Base-by-base conservation (phyloP, 2,329 filamentous ascomycete genomes). In the Paracamarosporium sp. region DNA sequence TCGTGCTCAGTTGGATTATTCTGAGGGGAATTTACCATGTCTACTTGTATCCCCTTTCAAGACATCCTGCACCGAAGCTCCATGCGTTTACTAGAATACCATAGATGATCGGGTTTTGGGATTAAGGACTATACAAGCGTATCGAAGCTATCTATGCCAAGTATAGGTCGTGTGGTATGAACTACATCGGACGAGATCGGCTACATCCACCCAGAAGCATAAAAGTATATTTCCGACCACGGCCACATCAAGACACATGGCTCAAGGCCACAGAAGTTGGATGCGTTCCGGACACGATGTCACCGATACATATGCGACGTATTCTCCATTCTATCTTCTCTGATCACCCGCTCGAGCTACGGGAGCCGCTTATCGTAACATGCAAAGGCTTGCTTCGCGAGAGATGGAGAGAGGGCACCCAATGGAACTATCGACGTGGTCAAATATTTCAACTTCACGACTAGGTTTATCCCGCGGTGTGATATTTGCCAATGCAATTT, bases 1-100 rank as follows among this genome's bases (percentile, higher is more conserved):
- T n/a, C n/a, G n/a, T n/a, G n/a, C n/a, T n/a, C n/a, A n/a, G n/a
- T n/a, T n/a, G n/a, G n/a, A n/a, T 61, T 40, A n/a, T 69, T 31
- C 41, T 36, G 11, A 63, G 59, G 51, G 69, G 56, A 24, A 64
- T 79, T 33, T 77, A 79, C 60, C 70, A 70, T 53, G 64, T 78
- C 15, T 80, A 74, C 63, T 76, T 81, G 56, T 76, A 80, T 35
- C 80, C 79, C 2, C 70, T 81, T 0, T 70, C 72, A 41, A 74
- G 73, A 41, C 80, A 76, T 44, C 81, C 80, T 9, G 81, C 80
- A 2, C 80, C 80, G 1, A 76, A 68, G 36, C 51, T 76, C 6
- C 59, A 66, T 53, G 74, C 75, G 8, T 69, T 72, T 20, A 73
- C 75, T 40, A 67, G 72, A n/a, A 56, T 79, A 11, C 75, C 76